These are phyloP conservation scores for Sisymbrium irio DNA, from an alignment of 345 rosid species.

Conservation along the genomic window DNA sequence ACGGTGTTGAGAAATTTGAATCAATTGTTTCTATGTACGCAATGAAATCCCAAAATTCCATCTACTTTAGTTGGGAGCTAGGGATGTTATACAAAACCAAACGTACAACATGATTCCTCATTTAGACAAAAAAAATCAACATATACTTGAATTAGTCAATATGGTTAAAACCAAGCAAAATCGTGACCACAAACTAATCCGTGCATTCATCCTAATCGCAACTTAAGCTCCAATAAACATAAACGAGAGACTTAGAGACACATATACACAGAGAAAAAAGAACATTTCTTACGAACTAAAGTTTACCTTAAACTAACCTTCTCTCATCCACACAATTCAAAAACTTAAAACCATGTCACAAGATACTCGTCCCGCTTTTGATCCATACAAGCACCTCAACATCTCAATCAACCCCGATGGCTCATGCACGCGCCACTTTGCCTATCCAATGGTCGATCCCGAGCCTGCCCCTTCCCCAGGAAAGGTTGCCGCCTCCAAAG, in stretches of 20 bases:
- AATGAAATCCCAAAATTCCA: neutral
- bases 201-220: slow-evolving; percentile 27
- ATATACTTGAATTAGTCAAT: slow-evolving; percentile 8
- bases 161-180: neutral
- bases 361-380: slow-evolving; percentile 21
- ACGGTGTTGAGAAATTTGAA: neutral
- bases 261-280: neutral
- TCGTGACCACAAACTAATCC: slow-evolving; percentile 20
- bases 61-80: neutral
- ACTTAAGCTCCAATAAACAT: neutral
- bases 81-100: neutral
- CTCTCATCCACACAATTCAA: neutral
- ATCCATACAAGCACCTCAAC: slow-evolving; percentile 39
- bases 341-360: slow-evolving; percentile 6
- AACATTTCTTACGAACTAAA: neutral
- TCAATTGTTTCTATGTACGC: neutral
- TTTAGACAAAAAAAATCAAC: slow-evolving; percentile 3
- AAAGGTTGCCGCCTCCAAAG: slow-evolving; percentile 38
- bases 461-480: slow-evolving; percentile 29
- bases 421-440: slow-evolving; percentile 37
- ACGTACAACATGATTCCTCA: neutral
- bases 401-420: slow-evolving; percentile 38
- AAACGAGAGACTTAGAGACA: neutral
- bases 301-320: neutral
- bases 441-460: slow-evolving; percentile 4